Conservation (phyloP, 2,329 filamentous ascomycete genomes). For the Clarireedia hainanense region DNA sequence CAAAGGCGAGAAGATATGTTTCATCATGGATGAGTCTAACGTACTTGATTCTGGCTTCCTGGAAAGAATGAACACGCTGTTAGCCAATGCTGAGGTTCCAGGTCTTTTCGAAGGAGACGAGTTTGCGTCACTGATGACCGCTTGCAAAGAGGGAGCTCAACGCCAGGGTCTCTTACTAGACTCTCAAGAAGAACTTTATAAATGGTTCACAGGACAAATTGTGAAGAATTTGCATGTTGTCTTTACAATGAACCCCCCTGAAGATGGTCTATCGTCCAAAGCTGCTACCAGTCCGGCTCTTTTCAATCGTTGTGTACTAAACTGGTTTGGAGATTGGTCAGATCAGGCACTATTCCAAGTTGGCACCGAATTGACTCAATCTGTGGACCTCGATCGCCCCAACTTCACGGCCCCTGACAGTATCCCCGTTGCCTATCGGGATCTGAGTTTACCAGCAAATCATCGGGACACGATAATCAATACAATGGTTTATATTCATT, state of each 20-base stretch:
- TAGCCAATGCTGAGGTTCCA: slow-evolving; percentile 98
- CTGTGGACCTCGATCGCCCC: slow-evolving; percentile 86
- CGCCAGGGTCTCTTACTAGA: slow-evolving; percentile 91
- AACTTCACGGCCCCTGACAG: slow-evolving; percentile 83
- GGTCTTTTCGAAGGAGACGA: slow-evolving; percentile 99
- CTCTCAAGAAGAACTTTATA: slow-evolving; percentile 98
- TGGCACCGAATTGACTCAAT: slow-evolving; percentile 87
- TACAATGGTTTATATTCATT: slow-evolving; percentile 97
- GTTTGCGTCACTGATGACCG: slow-evolving; percentile 96
- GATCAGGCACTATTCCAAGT: slow-evolving; percentile 99
- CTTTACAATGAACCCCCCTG: slow-evolving; percentile 99
- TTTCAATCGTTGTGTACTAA: slow-evolving; percentile 99
- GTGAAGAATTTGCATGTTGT: slow-evolving; percentile 98
- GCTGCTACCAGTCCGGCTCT: slow-evolving; percentile 94
- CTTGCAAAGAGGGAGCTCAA: slow-evolving; percentile 96
- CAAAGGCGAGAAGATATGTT: slow-evolving; percentile 99
- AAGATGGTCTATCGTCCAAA: slow-evolving; percentile 90
- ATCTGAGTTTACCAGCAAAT: slow-evolving; percentile 73
- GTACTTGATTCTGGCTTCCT: slow-evolving; percentile 97
- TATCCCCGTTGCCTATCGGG: slow-evolving; percentile 86
- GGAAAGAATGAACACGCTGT: slow-evolving; percentile 96
- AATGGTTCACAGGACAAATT: slow-evolving; percentile 99
- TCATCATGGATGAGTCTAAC: slow-evolving; percentile 99
- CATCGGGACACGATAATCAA: slow-evolving; percentile 93
- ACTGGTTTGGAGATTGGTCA: slow-evolving; percentile 99